phyloP scores from a whole-genome alignment of 768 basidiomycete species.

The Agaricus subrufescens region DNA sequence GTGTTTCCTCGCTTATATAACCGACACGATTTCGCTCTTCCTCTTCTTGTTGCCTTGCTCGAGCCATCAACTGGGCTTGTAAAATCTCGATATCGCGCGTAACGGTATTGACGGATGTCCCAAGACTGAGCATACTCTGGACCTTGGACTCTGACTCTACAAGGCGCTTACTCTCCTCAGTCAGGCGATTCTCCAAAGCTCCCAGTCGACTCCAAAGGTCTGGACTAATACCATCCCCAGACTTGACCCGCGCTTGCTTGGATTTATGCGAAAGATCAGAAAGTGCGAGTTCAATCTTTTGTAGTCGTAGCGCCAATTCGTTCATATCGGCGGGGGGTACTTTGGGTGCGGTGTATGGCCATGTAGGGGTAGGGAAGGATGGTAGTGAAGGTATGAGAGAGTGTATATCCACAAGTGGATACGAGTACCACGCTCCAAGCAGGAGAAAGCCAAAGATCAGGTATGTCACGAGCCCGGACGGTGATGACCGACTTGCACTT shows the following conservation, averaged over 20 bases:
- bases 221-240: constrained; percentile 48
- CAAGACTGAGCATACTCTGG: constrained; percentile 31
- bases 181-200: constrained; percentile 49
- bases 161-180: constrained; percentile 28
- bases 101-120: constrained; percentile 41
- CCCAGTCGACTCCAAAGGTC: constrained; percentile 54
- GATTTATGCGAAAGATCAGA: constrained; percentile 54
- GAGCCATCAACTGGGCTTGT: constrained; percentile 33
- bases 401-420: constrained; percentile 30
- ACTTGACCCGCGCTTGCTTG: constrained; percentile 43
- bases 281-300: constrained; percentile 58
- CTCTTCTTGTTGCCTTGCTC: constrained; percentile 18
- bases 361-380: constrained; percentile 19
- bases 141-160: constrained; percentile 50
- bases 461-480: constrained; percentile 34
- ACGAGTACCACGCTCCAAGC: constrained; percentile 40
- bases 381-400: constrained; percentile 28
- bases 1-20: constrained; percentile 43
- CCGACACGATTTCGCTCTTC: constrained; percentile 16
- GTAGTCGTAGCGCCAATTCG: constrained; percentile 58
- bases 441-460: constrained; percentile 36
- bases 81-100: constrained; percentile 53
- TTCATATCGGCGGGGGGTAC: constrained; percentile 58
- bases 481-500: constrained; percentile 22
- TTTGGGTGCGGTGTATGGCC: constrained; percentile 53